phyloP scores from a whole-genome alignment of 768 basidiomycete genomes.

The Leccinum incarnatum region DNA sequence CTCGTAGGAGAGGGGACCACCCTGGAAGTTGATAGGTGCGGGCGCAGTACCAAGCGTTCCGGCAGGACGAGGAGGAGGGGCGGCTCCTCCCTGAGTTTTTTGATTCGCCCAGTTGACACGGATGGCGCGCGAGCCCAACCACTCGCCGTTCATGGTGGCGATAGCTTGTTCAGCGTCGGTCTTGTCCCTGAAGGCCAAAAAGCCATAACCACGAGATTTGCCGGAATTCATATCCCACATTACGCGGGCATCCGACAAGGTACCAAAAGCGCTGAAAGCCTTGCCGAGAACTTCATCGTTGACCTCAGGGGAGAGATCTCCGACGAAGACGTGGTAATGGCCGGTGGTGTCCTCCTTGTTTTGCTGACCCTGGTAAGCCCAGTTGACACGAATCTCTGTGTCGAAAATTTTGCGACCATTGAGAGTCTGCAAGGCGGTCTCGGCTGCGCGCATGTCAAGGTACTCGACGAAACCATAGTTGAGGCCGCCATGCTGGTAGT shows the following conservation, averaged over 20 bases:
- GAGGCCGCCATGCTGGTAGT: conserved; percentile 98
- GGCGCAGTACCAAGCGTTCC: conserved; percentile 63
- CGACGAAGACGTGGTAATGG: conserved; percentile 98
- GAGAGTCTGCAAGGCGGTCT: conserved; percentile 97
- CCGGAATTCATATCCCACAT: conserved; percentile 99
- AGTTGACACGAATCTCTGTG: conserved; percentile 98
- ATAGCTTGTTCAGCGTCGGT: conserved; percentile 99
- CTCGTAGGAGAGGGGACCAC: conserved; percentile 88
- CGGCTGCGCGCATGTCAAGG: conserved; percentile 96
- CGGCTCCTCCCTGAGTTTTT: conserved; percentile 76
- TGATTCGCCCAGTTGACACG: conserved; percentile 99
- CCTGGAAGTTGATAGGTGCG: conserved; percentile 88
- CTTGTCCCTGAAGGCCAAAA: conserved; percentile 98
- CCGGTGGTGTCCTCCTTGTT: conserved; percentile 98
- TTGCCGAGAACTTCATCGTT: conserved; percentile 96
- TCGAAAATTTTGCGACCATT: conserved; percentile 99
- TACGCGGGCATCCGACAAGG: conserved; percentile 94
- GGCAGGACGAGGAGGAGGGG: conserved; percentile 39
- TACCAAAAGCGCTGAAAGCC: conserved; percentile 96
- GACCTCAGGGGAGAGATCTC: conserved; percentile 98
- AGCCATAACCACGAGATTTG: conserved; percentile 96
- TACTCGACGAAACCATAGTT: conserved; percentile 99
- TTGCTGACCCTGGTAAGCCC: conserved; percentile 98
- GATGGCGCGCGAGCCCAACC: conserved; percentile 96
- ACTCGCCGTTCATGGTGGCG: conserved; percentile 99